Evolutionary conservation across 2,329 filamentous ascomycete genomes (phyloP), one percentile per base, ranked within the genome.

Genomic region (Aspergillus nomiae): DNA sequence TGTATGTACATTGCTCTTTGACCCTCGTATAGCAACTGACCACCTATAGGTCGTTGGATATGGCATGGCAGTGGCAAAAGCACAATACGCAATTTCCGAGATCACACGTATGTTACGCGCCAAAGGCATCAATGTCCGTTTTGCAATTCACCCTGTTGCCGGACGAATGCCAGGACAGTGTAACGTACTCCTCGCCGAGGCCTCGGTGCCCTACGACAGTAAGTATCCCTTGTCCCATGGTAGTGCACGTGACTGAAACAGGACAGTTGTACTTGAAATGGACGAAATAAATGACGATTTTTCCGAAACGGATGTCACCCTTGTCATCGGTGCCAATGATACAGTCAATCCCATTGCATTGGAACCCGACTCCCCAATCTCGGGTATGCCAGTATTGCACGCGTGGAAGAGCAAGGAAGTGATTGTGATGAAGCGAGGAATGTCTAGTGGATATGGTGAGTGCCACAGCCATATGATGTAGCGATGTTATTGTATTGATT

Each of bases 201-300:
- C 93, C 1, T 90, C 86, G 38, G 93, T 96, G 34, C 92, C 92
- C 3, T 96, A 96, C 72, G 93, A 97, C 70, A 94, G 80, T 82
- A 74, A 68, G 79, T 72, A 34, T n/a, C 12, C 19, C n/a, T 32
- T 32, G 19, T 11, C 14, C 19, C 10, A 32, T 9, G 30, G 19
- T 14, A 51, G 16, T 51, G 28, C 16, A 11, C 16, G 10, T 51
- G 19, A 54, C 69, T 71, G 63, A 70, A 63, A 59, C 34, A 56
- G 48, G 30, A 8, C 5, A 81, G 80, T 96, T 61, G 92, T 96
- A 32, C 84, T 96, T 53, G 92, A 97, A 79, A 96, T 96, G 92
- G 93, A 96, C 70, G 93, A 97, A 81, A 96, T 96, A 80, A 97
- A 96, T 76, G 92, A 96, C 66, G 92, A 96, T 72, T 97, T 96